Evolutionary conservation across 768 basidiomycete species (phyloP), one percentile per base, ranked within the genome.

Genomic region (Lentinula raphanica): DNA sequence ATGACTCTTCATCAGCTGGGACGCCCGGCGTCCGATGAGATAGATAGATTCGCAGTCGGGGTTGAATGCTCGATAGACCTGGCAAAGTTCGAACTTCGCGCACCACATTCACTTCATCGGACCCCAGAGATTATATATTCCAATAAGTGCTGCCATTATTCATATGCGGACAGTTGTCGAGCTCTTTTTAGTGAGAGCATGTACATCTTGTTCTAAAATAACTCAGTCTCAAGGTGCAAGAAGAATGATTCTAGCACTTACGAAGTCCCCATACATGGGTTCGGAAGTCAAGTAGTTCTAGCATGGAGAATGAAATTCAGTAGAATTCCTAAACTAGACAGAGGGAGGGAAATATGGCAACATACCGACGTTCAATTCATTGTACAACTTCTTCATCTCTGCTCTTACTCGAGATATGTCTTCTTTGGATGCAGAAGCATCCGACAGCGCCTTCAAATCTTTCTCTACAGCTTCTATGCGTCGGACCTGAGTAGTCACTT

Each of bases 401-500:
- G 82, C 81, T 59, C 94, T 77, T 7, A 92, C 73, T 58, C 83
- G 80, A 23, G 84, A 80, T 32, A 92, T 74, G 62, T 97, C 94
- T 40, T 94, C 93, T 71, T 92, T 94, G 29, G 79, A 79, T 7
- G 89, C 80, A 2, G 88, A 80, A 19, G 76, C 72, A 50, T 85
- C 82, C 6, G 80, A 76, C 25, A 97, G 67, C 0, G 87, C 85
- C 69, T 90, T 92, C 64, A 95, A 69, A 64, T 94, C 92, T 69
- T 92, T 92, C 73, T 97, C 94, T 2, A 95, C 91, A 3, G 86
- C 83, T 69, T 94, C 90, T 66, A 93, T 92, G 58, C 90, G 76
- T 61, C 85, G 76, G 3, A 94, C 84, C 67, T 93, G 91, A n/a
- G 85, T 82, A 12, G 91, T 87, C 58, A 93, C 93, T 81, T 92